Evolutionary conservation across 148 eudicot species (phyloP).

Genomic region (Silene uniflora): DNA sequence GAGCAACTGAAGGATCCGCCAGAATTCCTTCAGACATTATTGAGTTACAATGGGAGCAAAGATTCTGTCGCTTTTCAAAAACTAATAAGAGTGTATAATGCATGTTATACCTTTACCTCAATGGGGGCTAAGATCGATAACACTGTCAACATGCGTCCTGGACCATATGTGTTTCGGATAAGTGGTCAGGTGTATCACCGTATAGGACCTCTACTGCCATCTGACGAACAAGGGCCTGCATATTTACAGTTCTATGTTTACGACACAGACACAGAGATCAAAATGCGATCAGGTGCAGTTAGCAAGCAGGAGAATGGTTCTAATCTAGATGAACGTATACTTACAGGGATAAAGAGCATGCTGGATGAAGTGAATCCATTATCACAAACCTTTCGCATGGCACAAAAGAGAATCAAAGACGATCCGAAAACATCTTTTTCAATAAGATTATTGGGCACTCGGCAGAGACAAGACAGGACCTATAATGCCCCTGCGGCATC

Average conservation of each 20-base stretch:
- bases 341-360: not conserved
- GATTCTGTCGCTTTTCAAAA: not conserved
- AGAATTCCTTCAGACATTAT: not conserved
- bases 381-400: conserved; percentile 20
- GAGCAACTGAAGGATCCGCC: conserved; percentile 5
- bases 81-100: conserved; percentile 20
- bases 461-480: no score
- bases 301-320: not conserved
- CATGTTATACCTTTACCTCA: conserved; percentile 25
- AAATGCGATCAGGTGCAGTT: not conserved
- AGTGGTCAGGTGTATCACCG: conserved; percentile 21
- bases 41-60: not conserved
- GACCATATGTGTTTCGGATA: conserved; percentile 19
- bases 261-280: not conserved
- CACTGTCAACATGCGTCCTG: not conserved
- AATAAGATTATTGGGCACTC: not conserved
- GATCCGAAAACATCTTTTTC: not conserved
- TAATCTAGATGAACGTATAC: conserved; percentile 4
- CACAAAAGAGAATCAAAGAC: not conserved
- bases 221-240: conserved; percentile 4
- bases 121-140: conserved; percentile 19
- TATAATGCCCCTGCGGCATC: no score
- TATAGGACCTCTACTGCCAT: conserved; percentile 21
- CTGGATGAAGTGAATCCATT: conserved; percentile 17
- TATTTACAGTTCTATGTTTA: conserved; percentile 23